Base-by-base conservation (phyloP, 352 stramenopile genomes). In the Globisporangium takayamanum region DNA sequence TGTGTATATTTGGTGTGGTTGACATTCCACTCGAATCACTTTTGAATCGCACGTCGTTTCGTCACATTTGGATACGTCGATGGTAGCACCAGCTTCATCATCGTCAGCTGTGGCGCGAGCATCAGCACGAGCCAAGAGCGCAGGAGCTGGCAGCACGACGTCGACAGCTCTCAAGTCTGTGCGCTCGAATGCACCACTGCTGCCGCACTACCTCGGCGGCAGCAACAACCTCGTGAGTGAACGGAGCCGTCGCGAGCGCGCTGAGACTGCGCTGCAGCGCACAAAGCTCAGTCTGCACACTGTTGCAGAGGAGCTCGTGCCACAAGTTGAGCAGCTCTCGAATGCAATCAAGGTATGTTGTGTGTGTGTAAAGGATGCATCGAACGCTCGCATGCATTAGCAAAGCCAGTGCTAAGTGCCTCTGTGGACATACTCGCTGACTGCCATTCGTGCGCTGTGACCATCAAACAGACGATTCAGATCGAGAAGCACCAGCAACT, bases 141-240 rank as follows among this genome's bases (percentile, higher is more conserved):
- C 16, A 11, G 3, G 14, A 0, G 18, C 18, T 11, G 22, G 26
- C 18, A 44, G 49, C 15, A 44, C 30, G 14, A 16, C 36, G 36
- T 56, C 51, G 2, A 18, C 50, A 22, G n/a, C 28, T 4, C 12
- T 26, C 16, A 49, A 25, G 51, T 22, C 48, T 48, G 44, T 48
- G 28, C 48, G 48, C 33, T 39, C 33, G 10, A 39, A 39, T 10
- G 37, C 42, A 20, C 36, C 33, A 50, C 46, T 41, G 41, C 46
- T 25, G 41, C 67, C 77, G 5, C 77, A 88, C 48, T 70, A 84
- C 18, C 68, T 89, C 6, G 80, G 80, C 16, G 80, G 78, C 10
- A 90, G 80, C 59, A 87, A 84, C 58, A 90, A 84, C 56, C 69
- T 88, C 28, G 51, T 74, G 49, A 77, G 57, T 15, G 78, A 90